A percentile compares a stretch with the other conserved stretches of the same genome.
These are phyloP conservation scores for Lupinus albus DNA, from an alignment of 306 rosid genomes.

Conservation along the genomic window DNA sequence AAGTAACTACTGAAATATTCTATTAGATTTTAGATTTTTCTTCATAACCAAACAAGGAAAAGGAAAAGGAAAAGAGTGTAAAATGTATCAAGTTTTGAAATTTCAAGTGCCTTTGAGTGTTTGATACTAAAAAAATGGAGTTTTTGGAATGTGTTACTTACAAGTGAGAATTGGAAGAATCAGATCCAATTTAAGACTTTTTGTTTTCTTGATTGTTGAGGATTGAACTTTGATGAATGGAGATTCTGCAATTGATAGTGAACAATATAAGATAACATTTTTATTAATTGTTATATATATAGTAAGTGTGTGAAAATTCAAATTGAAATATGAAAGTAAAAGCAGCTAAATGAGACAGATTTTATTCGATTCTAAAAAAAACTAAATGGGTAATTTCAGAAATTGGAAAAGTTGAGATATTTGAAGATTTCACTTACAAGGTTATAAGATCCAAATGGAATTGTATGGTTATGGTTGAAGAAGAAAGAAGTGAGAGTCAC, in stretches of 20 bases:
- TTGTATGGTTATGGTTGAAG: not conserved
- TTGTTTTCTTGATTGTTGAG: too few species aligned
- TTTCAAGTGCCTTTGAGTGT: not conserved
- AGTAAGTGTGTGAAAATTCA: too few species aligned
- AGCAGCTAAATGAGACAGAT: too few species aligned
- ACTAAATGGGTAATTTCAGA: not conserved
- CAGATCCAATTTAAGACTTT: not conserved
- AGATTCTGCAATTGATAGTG: too few species aligned
- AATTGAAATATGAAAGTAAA: too few species aligned
- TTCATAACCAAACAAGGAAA: not conserved
- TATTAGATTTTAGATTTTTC: not conserved
- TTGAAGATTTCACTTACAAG: slow-evolving; percentile 6
- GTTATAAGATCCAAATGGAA: slow-evolving; percentile 36
- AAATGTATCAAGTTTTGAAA: not conserved
- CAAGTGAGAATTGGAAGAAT: slow-evolving; percentile 4
- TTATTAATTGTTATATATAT: too few species aligned
- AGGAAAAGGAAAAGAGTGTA: not conserved
- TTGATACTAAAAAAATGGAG: not conserved
- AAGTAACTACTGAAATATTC: not conserved
- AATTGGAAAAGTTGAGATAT: not conserved
- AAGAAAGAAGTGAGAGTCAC: not conserved
- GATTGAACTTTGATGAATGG: too few species aligned
- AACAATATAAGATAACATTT: too few species aligned
- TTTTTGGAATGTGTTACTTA: not conserved
- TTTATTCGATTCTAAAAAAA: too few species aligned